Conservation (phyloP, 257 asterid species). For the Solanum arcanum region DNA sequence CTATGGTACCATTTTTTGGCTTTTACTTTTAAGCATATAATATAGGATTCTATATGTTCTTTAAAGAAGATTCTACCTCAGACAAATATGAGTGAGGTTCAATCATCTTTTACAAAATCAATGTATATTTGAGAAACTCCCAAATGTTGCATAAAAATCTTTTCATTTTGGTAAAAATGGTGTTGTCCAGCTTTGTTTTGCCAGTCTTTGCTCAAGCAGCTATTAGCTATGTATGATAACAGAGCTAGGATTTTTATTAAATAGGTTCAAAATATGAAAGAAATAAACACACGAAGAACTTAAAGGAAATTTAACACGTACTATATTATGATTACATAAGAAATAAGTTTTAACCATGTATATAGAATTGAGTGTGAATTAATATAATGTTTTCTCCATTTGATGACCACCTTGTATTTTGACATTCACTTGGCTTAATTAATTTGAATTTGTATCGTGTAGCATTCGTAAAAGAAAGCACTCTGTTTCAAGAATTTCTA, state of each 20-base stretch:
- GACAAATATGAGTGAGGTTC: slow-evolving; percentile 11
- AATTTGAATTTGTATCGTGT: not conserved
- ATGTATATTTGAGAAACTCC: not conserved
- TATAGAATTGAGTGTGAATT: not conserved
- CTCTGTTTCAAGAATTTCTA: not conserved
- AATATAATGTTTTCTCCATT: not conserved
- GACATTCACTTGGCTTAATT: not conserved
- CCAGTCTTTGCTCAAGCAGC: not conserved
- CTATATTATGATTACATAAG: too few relatives aligned
- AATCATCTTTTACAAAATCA: slow-evolving; percentile 5
- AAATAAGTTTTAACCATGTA: too few relatives aligned
- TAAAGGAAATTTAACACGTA: too few relatives aligned
- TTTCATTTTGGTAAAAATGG: not conserved
- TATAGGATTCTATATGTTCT: slow-evolving; percentile 6
- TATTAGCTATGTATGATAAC: not conserved
- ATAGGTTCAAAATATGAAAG: not conserved
- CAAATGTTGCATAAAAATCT: not conserved
- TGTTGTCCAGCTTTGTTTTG: slow-evolving; percentile 13
- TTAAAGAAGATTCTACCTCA: slow-evolving; percentile 3
- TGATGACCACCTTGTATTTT: not conserved
- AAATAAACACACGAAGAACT: too few relatives aligned
- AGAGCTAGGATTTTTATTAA: too few relatives aligned
- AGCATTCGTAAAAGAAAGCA: not conserved
- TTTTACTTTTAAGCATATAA: not conserved
- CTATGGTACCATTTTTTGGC: not conserved